phyloP scores from a whole-genome alignment of 1,284 basidiomycete genomes.

The Sparassis latifolia region DNA sequence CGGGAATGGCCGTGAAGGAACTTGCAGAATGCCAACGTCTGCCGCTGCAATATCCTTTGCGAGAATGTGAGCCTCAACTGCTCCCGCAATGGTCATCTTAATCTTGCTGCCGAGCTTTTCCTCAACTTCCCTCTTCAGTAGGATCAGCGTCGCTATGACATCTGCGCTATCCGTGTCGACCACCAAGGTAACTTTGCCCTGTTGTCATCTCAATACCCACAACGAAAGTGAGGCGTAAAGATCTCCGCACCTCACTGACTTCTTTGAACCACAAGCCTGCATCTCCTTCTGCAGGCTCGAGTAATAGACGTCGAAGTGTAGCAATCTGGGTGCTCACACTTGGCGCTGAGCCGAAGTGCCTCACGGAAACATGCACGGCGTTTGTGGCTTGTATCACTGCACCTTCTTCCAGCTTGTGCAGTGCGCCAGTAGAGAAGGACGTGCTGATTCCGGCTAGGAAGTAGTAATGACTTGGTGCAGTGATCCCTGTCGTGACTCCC shows the following conservation, averaged over 20 bases:
- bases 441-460: slow-evolving; percentile 46
- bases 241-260: slow-evolving; percentile 34
- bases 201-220: background rate
- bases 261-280: slow-evolving; percentile 48
- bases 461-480: slow-evolving; percentile 36
- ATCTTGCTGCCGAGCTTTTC: slow-evolving; percentile 30
- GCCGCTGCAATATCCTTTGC: slow-evolving; percentile 70
- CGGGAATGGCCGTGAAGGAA: slow-evolving; percentile 54
- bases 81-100: slow-evolving; percentile 61
- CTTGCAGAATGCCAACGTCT: slow-evolving; percentile 70
- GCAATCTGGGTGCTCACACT: slow-evolving; percentile 63
- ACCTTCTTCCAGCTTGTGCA: slow-evolving; percentile 36
- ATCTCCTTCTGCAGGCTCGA: slow-evolving; percentile 39
- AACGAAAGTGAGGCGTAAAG: background rate
- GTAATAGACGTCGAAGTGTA: slow-evolving; percentile 56
- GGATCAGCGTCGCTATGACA: slow-evolving; percentile 71
- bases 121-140: slow-evolving; percentile 72
- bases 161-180: slow-evolving; percentile 60
- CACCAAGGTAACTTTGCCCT: slow-evolving; percentile 51
- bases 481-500: slow-evolving; percentile 33
- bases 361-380: slow-evolving; percentile 45
- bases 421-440: slow-evolving; percentile 39
- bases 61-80: slow-evolving; percentile 67
- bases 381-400: slow-evolving; percentile 46
- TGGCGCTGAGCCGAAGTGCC: slow-evolving; percentile 26